Conservation (phyloP, 345 rosid genomes). For the Eutrema heterophyllum region DNA sequence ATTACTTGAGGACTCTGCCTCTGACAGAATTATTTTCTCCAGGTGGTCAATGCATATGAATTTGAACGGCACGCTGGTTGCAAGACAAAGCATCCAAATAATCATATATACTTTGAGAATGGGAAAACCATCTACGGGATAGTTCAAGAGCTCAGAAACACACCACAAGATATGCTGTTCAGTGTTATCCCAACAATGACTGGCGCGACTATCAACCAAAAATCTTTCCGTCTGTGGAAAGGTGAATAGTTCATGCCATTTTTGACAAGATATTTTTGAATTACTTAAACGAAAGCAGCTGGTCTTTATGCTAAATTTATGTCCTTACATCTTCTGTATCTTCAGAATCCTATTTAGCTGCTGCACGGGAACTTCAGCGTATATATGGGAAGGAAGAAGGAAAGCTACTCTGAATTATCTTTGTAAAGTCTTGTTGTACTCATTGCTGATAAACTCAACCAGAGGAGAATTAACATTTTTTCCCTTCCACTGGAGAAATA, state of each 20-base stretch:
- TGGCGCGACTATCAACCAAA: constrained; percentile 73
- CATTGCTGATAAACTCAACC: constrained; percentile 16
- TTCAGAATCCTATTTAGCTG: constrained; percentile 69
- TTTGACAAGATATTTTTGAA: neutral
- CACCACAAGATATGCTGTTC: constrained; percentile 58
- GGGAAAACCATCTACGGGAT: constrained; percentile 83
- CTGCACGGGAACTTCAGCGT: constrained; percentile 70
- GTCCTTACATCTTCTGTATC: neutral
- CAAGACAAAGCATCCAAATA: constrained; percentile 86
- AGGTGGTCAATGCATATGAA: constrained; percentile 72
- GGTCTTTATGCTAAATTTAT: neutral
- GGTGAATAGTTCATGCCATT: constrained; percentile 29
- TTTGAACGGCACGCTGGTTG: constrained; percentile 73
- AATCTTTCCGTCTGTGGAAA: constrained; percentile 73
- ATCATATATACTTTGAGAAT: constrained; percentile 72
- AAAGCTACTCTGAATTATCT: constrained; percentile 28
- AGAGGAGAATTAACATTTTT: neutral
- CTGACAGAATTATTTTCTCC: neutral
- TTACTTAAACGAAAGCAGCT: neutral
- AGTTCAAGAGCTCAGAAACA: constrained; percentile 73
- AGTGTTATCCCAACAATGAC: constrained; percentile 59
- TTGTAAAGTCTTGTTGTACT: constrained; percentile 20
- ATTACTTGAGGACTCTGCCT: neutral
- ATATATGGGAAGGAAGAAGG: constrained; percentile 67
- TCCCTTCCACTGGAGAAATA: neutral